These are phyloP conservation scores for Isoetes engelmannii DNA, from an alignment of 83 land plant genomes.

Conservation along the genomic window DNA sequence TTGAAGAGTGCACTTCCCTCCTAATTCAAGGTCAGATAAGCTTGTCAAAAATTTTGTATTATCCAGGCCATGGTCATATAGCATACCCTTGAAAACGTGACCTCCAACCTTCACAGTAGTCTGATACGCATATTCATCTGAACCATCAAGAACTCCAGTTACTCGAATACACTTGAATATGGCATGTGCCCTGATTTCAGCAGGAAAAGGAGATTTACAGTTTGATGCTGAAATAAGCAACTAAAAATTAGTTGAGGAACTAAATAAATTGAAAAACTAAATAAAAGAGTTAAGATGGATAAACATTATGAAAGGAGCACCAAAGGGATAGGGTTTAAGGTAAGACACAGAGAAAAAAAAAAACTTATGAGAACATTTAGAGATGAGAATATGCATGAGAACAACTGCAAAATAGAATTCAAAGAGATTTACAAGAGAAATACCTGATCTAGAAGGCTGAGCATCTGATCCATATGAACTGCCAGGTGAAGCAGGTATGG, in stretches of 20 bases:
- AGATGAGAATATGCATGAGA: too few species aligned
- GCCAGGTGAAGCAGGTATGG: too few species aligned
- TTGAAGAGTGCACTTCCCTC: background rate
- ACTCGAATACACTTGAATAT: conserved; percentile 13
- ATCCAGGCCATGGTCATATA: conserved; percentile 39
- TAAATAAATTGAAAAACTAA: too few species aligned
- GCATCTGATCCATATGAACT: too few species aligned
- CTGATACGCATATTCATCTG: conserved; percentile 18
- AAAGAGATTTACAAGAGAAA: too few species aligned
- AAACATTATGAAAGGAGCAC: background rate
- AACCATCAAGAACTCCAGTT: conserved; percentile 9
- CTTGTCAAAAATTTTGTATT: background rate
- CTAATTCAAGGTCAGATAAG: conserved; percentile 2
- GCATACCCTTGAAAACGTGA: conserved; percentile 49
- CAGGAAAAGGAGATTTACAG: background rate
- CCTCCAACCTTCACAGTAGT: conserved; percentile 33
- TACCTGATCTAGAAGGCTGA: too few species aligned
- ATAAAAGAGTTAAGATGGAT: too few species aligned
- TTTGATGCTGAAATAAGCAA: too few species aligned
- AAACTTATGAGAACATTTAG: too few species aligned
- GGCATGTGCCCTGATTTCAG: conserved; percentile 12
- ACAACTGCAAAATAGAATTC: too few species aligned
- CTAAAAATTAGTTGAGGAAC: background rate
- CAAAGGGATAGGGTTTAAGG: too few species aligned
- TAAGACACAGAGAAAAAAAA: too few species aligned